Conservation (phyloP, 2,329 filamentous ascomycete species). For the Botrytis sinoallii region DNA sequence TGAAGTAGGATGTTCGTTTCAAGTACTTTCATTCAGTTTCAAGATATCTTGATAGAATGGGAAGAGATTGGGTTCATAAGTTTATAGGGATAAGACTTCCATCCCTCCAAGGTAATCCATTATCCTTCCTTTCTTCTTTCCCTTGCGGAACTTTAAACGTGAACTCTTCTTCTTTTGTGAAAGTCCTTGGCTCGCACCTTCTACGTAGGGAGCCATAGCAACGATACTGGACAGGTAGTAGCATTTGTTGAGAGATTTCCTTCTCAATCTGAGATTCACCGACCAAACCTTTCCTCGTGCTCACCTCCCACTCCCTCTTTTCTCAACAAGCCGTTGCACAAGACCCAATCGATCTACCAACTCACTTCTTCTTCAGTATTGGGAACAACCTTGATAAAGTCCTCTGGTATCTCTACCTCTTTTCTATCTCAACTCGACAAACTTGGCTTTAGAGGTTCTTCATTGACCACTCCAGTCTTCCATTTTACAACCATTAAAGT, state of each 20-base stretch:
- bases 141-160: background rate
- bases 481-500: too few relatives aligned
- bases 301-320: too few relatives aligned
- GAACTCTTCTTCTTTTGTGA: background rate
- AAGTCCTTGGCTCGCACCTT: background rate
- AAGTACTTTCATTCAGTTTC: background rate
- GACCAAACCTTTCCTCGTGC: background rate
- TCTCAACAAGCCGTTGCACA: too few relatives aligned
- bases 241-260: background rate
- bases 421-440: background rate
- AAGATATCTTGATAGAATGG: rapidly evolving
- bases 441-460: background rate
- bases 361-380: background rate
- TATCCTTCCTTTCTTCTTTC: background rate
- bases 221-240: background rate
- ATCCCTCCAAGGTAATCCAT: background rate
- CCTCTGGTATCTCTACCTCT: rapidly evolving
- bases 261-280: background rate
- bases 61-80: background rate
- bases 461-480: background rate
- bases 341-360: background rate
- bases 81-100: background rate
- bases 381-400: too few relatives aligned
- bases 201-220: background rate
- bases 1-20: background rate